Evolutionary conservation across 257 asterid species (phyloP).

Genomic region (Jaltomata sinuosa): DNA sequence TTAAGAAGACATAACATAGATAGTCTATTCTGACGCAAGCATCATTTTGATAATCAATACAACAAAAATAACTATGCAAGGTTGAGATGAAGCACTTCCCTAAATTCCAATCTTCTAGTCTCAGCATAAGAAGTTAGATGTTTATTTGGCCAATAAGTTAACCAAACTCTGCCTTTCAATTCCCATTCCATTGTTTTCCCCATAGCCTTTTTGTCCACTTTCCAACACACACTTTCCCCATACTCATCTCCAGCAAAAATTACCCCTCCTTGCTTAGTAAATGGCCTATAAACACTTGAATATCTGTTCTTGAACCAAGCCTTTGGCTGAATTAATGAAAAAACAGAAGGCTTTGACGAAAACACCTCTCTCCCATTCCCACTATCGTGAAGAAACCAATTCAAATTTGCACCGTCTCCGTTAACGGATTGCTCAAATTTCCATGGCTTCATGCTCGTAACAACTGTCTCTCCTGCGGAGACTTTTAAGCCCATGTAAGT

Average conservation of each 20-base stretch:
- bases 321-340: conserved; percentile 47
- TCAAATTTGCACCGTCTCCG: conserved; percentile 42
- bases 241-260: conserved; percentile 83
- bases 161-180: conserved; percentile 71
- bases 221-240: conserved; percentile 80
- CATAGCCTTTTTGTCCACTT: conserved; percentile 40
- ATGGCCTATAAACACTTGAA: conserved; percentile 52
- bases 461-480: conserved; percentile 47
- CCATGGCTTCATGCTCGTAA: conserved; percentile 66
- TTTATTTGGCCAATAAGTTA: conserved; percentile 87
- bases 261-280: conserved; percentile 74
- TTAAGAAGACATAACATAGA: background rate
- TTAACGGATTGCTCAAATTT: conserved; percentile 73
- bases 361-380: conserved; percentile 69
- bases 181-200: conserved; percentile 80
- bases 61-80: conserved; percentile 7
- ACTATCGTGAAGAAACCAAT: conserved; percentile 74
- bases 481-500: conserved; percentile 43
- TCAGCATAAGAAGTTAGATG: conserved; percentile 56
- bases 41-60: background rate
- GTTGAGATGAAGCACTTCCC: conserved; percentile 38
- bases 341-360: conserved; percentile 68
- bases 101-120: conserved; percentile 62
- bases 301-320: conserved; percentile 84
- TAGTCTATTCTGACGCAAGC: background rate